phyloP scores from a whole-genome alignment of 768 basidiomycete genomes.

The Auricularia cornea region DNA sequence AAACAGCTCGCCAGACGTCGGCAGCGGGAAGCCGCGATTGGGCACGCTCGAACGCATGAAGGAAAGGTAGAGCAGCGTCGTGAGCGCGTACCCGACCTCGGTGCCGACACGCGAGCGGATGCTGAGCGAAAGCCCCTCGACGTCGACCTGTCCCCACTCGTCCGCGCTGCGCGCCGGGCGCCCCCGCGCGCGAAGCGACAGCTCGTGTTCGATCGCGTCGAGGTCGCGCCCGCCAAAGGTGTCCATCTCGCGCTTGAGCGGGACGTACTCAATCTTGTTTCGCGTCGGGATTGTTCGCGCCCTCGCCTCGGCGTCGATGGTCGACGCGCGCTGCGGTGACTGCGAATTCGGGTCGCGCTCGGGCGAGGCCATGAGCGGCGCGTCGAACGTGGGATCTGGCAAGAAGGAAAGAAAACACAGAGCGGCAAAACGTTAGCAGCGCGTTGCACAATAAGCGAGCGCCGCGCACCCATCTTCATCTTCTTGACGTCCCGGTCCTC shows the following conservation, averaged over 20 bases:
- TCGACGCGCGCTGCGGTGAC: conserved; percentile 21
- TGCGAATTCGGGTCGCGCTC: conserved; percentile 38
- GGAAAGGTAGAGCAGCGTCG: conserved; percentile 74
- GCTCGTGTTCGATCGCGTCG: conserved; percentile 54
- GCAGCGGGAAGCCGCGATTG: conserved; percentile 60
- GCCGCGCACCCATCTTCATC: not conserved
- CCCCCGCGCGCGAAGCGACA: conserved; percentile 34
- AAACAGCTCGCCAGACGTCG: conserved; percentile 68
- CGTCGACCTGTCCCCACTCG: conserved; percentile 84
- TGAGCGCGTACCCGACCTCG: conserved; percentile 86
- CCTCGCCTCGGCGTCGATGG: conserved; percentile 20
- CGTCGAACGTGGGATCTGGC: conserved; percentile 1
- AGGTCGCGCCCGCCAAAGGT: conserved; percentile 79
- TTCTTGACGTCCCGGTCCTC: conserved; percentile 3
- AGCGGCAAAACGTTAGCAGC: conserved; percentile 5
- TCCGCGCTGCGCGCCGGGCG: conserved; percentile 62
- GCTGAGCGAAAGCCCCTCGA: conserved; percentile 90
- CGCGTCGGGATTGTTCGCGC: conserved; percentile 30
- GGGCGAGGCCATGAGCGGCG: conserved; percentile 15
- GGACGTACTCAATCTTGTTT: conserved; percentile 84
- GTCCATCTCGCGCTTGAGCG: conserved; percentile 65
- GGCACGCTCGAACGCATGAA: conserved; percentile 59
- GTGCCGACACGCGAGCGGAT: conserved; percentile 75
- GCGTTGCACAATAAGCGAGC: not conserved
- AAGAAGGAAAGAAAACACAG: conserved; percentile 16